A percentile compares a stretch with the other conserved stretches of the same genome.
These are phyloP conservation scores for Xerophyta viscosa DNA, from an alignment of 106 monocot species.

Conservation along the genomic window DNA sequence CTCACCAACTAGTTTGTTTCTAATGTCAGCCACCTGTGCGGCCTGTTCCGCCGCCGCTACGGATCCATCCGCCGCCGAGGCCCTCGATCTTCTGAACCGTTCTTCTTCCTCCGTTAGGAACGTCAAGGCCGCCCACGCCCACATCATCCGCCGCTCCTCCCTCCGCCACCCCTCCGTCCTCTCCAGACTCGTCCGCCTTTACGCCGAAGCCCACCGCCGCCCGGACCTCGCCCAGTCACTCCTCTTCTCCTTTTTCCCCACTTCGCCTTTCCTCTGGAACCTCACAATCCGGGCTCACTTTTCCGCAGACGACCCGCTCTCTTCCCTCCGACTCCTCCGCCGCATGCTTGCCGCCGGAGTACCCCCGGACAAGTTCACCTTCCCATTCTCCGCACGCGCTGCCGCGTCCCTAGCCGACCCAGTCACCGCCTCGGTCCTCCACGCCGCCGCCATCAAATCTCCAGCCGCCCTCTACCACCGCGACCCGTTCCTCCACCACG, in stretches of 20 bases:
- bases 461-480: constrained; percentile 13
- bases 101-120: constrained; percentile 2
- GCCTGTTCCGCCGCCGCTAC: background rate
- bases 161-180: constrained; percentile 15
- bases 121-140: constrained; percentile 38
- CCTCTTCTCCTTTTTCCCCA: constrained; percentile 14
- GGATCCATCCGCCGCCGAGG: background rate
- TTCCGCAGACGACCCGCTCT: constrained; percentile 15
- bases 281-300: constrained; percentile 40
- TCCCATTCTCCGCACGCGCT: constrained; percentile 42
- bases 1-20: background rate
- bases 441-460: constrained; percentile 40
- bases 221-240: constrained; percentile 7
- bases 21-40: background rate
- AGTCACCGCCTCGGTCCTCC: constrained; percentile 32
- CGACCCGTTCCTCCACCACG: constrained; percentile 38
- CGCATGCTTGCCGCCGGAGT: constrained; percentile 26
- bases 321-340: constrained; percentile 32
- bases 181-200: constrained; percentile 32
- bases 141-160: constrained; percentile 31
- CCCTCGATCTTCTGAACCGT: constrained; percentile 17
- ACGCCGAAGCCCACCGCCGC: constrained; percentile 20
- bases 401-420: constrained; percentile 13
- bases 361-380: constrained; percentile 52
- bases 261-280: constrained; percentile 24